Base-by-base conservation (phyloP, 495 filamentous ascomycete species). In the Hypoxylon crocopeplum region DNA sequence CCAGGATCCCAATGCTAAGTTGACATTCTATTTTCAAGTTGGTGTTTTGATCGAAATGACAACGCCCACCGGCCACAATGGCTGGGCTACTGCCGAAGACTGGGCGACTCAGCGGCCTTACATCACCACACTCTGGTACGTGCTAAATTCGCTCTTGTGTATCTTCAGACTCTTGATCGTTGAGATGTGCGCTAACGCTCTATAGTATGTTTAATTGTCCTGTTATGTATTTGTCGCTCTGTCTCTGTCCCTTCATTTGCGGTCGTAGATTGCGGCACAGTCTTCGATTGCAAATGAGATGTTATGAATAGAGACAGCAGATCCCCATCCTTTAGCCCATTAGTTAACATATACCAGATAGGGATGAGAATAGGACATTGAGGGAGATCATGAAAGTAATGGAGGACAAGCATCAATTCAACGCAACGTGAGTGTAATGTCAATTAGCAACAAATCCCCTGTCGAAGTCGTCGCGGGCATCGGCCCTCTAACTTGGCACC, bases 301-400 rank as follows among this genome's bases (percentile, higher is more conserved):
- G 10, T 34, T 24, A 4, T 0, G 24, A 13, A 32, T 11, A 16
- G n/a, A 12, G 32, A 29, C 13, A 7, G 32, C 3, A n/a, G 3
- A 29, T 30, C 7, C 8, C 11, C 13, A 2, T 45, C n/a, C 11
- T 16, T n/a, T 10, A 24, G 30, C 11, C 13, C 6, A 2, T 22
- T 11, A 40, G 29, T 49, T 57, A 57, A 57, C 42, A 37, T 20
- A 7, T 25, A 24, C 2, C 36, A 59, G 56, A 80, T 42, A 66
- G 73, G 34, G 65, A 75, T 47, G 66, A 77, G 46, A 70, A 74
- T n/a, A 67, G 59, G 58, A 71, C 69, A 7, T 65, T 80, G 30
- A 62, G 65, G 20, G 65, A 76, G 32, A 74, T 77, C 3, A 78
- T 74, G 71, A 59, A 68, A 17, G 41, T 72, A 48, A 78, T 78